These are phyloP conservation scores for Phytophthora pluvialis DNA, from an alignment of 352 stramenopile species.

Conservation along the genomic window DNA sequence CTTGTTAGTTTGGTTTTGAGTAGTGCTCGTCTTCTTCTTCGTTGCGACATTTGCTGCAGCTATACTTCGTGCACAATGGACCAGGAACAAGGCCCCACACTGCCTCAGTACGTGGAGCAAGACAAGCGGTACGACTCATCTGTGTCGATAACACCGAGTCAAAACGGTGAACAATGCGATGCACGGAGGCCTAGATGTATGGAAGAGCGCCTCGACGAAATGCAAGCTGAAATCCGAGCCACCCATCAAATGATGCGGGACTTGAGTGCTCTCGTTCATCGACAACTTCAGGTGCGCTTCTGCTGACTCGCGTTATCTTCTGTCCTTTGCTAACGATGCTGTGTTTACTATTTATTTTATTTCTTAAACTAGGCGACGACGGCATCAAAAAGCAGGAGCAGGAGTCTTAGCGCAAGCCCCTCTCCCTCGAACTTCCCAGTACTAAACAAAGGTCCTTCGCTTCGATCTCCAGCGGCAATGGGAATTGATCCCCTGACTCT, in stretches of 20 bases:
- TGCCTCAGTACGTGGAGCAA: constrained; percentile 8
- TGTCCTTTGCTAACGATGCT: background rate
- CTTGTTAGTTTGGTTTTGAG: background rate
- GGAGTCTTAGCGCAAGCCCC: constrained; percentile 12
- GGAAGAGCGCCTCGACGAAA: constrained; percentile 27
- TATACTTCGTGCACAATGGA: constrained; percentile 5
- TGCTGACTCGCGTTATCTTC: background rate
- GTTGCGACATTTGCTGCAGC: background rate
- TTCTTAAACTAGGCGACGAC: background rate
- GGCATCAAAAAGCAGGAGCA: background rate
- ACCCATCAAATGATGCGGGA: constrained; percentile 33
- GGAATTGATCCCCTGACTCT: constrained; percentile 19
- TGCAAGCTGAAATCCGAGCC: constrained; percentile 31
- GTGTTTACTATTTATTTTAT: background rate
- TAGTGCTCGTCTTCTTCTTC: background rate
- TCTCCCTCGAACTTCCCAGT: constrained; percentile 21
- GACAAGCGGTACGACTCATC: constrained; percentile 1
- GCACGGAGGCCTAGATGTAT: constrained; percentile 1
- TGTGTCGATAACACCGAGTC: constrained; percentile 7
- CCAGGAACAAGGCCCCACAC: background rate
- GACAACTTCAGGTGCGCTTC: constrained; percentile 23
- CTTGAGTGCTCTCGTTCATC: constrained; percentile 24
- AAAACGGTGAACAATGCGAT: constrained; percentile 7
- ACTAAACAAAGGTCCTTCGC: constrained; percentile 1
- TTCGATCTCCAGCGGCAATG: constrained; percentile 6